Conservation (phyloP, 2,329 filamentous ascomycete genomes). For the Scopulariopsis brevicaulis region DNA sequence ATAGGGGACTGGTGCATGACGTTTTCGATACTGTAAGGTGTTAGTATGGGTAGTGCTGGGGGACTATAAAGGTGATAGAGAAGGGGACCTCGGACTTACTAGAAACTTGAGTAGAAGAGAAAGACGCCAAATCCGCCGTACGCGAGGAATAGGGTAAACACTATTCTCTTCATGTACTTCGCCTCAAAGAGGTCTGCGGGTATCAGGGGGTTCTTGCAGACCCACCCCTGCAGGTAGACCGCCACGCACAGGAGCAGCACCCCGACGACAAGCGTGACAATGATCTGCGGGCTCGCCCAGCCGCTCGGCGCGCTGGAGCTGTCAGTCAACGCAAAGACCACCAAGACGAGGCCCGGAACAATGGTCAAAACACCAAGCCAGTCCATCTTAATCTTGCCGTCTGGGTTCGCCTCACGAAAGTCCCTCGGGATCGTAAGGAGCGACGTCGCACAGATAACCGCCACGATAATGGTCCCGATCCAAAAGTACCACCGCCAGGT, state of each 20-base stretch:
- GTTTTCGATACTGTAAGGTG: constrained; percentile 27
- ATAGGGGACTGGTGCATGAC: constrained; percentile 40
- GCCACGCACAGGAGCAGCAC: constrained; percentile 36
- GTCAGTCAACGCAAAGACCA: constrained; percentile 58
- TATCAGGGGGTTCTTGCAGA: constrained; percentile 48
- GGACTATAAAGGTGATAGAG: neutral
- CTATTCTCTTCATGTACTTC: constrained; percentile 47
- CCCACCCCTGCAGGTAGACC: constrained; percentile 51
- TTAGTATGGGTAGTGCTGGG: neutral
- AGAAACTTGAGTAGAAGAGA: constrained; percentile 53
- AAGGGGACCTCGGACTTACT: constrained; percentile 26
- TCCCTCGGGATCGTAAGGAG: constrained; percentile 25
- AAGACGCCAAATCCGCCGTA: constrained; percentile 49
- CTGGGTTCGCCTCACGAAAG: constrained; percentile 12
- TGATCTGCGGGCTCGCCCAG: constrained; percentile 57
- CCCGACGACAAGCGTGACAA: constrained; percentile 46
- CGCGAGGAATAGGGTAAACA: constrained; percentile 36
- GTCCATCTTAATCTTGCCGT: constrained; percentile 35
- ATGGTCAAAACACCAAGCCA: constrained; percentile 45
- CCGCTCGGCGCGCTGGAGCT: constrained; percentile 47
- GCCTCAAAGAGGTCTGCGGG: constrained; percentile 52
- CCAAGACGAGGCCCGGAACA: constrained; percentile 44
- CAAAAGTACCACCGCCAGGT: constrained; percentile 62
- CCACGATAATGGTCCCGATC: constrained; percentile 36
- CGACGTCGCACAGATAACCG: constrained; percentile 33